Conservation (phyloP, 2,329 filamentous ascomycete genomes). For the Aspergillus clavatus region DNA sequence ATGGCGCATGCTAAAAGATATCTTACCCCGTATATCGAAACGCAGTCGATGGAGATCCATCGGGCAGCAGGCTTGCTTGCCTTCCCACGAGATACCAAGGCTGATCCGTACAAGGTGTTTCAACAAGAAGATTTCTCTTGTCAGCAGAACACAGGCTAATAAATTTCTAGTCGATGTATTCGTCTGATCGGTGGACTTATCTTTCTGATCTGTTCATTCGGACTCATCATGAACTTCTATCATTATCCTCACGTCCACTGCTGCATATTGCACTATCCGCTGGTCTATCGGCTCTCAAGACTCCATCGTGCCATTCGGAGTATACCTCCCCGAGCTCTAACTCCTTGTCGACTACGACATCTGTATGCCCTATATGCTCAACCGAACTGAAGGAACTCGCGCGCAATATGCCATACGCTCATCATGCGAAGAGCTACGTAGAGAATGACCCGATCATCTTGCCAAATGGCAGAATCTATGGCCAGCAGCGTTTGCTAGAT, state of each 20-base stretch:
- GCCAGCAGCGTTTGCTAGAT: slow-evolving; percentile 65
- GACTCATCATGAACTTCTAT: slow-evolving; percentile 81
- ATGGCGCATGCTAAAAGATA: slow-evolving; percentile 78
- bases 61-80: slow-evolving; percentile 77
- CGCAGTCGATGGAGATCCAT: slow-evolving; percentile 63
- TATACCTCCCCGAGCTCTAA: slow-evolving; percentile 53
- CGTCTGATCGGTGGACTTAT: slow-evolving; percentile 64
- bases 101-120: slow-evolving; percentile 56
- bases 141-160: slow-evolving; percentile 5
- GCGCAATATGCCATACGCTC: slow-evolving; percentile 82
- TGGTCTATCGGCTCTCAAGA: slow-evolving; percentile 91
- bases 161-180: slow-evolving; percentile 62
- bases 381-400: slow-evolving; percentile 92
- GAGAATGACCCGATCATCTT: slow-evolving; percentile 81
- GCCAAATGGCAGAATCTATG: slow-evolving; percentile 83
- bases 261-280: slow-evolving; percentile 87
- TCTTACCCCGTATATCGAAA: slow-evolving; percentile 64
- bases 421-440: slow-evolving; percentile 90
- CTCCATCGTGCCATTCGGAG: slow-evolving; percentile 79
- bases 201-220: slow-evolving; percentile 76
- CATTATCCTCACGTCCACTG: slow-evolving; percentile 74
- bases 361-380: slow-evolving; percentile 91
- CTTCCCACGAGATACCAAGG: slow-evolving; percentile 58
- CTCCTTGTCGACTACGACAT: slow-evolving; percentile 57
- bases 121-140: neutral